Percentiles rank a stretch among this genome's conserved stretches.
phyloP scores from a whole-genome alignment of 495 filamentous ascomycete genomes.

The Daldinia bambusicola region DNA sequence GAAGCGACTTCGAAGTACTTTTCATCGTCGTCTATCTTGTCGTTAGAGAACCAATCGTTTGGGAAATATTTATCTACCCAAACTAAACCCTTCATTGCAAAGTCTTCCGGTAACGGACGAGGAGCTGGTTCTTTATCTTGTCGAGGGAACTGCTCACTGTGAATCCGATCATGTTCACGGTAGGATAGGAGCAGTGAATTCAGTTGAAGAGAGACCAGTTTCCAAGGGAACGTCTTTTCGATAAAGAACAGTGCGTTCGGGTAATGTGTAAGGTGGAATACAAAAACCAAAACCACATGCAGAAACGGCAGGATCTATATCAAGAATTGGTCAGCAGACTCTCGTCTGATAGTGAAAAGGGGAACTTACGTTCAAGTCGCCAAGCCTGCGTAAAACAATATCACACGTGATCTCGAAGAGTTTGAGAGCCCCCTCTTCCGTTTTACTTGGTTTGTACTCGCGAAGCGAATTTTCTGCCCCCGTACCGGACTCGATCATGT shows the following conservation, averaged over 20 bases:
- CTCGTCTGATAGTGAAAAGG: background rate
- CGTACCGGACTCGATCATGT: constrained; percentile 13
- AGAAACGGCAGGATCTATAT: constrained; percentile 67
- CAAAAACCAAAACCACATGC: constrained; percentile 76
- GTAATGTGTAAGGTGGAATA: constrained; percentile 66
- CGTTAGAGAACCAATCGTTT: constrained; percentile 71
- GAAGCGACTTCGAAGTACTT: constrained; percentile 75
- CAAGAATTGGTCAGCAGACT: constrained; percentile 8
- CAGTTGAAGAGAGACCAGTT: constrained; percentile 67
- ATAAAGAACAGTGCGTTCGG: constrained; percentile 60
- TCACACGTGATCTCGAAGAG: constrained; percentile 50
- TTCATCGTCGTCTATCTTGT: constrained; percentile 79
- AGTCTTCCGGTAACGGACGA: constrained; percentile 87
- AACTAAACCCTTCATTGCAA: constrained; percentile 76
- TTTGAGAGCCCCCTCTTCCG: constrained; percentile 25
- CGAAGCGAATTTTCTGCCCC: constrained; percentile 13
- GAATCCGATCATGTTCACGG: constrained; percentile 56
- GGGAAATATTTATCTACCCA: constrained; percentile 79
- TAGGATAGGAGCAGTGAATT: constrained; percentile 67
- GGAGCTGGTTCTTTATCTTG: constrained; percentile 58
- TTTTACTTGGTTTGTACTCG: constrained; percentile 27
- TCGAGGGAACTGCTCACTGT: constrained; percentile 62
- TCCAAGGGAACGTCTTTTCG: constrained; percentile 71
- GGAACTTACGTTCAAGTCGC: constrained; percentile 63
- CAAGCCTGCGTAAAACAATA: constrained; percentile 67